Conservation (phyloP, 2,329 filamentous ascomycete genomes). For the Bisporella sp. region DNA sequence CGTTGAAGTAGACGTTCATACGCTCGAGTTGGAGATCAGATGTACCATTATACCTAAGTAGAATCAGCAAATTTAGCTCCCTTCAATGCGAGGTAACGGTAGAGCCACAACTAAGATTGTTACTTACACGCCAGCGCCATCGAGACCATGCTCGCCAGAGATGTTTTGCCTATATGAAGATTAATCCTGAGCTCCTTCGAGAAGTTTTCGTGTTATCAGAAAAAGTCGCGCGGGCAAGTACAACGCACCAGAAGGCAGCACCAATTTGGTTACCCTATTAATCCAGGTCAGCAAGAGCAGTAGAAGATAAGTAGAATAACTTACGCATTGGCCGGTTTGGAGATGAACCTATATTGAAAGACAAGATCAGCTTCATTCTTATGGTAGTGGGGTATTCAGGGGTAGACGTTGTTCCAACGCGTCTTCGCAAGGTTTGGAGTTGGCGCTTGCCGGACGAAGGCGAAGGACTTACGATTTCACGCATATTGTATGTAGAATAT, state of each 20-base stretch:
- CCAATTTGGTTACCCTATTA: constrained; percentile 98
- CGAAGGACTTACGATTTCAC: constrained; percentile 60
- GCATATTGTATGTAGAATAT: constrained; percentile 48
- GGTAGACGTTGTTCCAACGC: constrained; percentile 27
- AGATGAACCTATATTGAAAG: constrained; percentile 79
- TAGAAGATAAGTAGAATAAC: constrained; percentile 30
- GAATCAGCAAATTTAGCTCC: constrained; percentile 13
- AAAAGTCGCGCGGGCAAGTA: background rate
- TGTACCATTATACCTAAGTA: constrained; percentile 80
- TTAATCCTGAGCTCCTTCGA: constrained; percentile 29
- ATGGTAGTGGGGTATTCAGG: constrained; percentile 30
- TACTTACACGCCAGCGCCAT: constrained; percentile 90
- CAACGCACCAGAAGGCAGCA: constrained; percentile 93
- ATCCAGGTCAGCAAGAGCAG: constrained; percentile 18
- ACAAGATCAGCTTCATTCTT: constrained; percentile 47
- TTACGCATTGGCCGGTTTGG: constrained; percentile 99
- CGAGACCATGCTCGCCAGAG: constrained; percentile 90
- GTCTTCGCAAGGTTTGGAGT: constrained; percentile 17
- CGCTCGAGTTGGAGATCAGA: constrained; percentile 99
- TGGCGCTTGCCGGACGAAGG: constrained; percentile 2
- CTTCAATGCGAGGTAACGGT: background rate
- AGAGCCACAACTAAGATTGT: background rate
- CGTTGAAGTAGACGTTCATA: constrained; percentile 99
- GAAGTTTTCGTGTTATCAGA: too few species aligned
- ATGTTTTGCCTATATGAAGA: constrained; percentile 60